Conservation (phyloP, 352 stramenopile genomes). For the Phytophthora pluvialis region DNA sequence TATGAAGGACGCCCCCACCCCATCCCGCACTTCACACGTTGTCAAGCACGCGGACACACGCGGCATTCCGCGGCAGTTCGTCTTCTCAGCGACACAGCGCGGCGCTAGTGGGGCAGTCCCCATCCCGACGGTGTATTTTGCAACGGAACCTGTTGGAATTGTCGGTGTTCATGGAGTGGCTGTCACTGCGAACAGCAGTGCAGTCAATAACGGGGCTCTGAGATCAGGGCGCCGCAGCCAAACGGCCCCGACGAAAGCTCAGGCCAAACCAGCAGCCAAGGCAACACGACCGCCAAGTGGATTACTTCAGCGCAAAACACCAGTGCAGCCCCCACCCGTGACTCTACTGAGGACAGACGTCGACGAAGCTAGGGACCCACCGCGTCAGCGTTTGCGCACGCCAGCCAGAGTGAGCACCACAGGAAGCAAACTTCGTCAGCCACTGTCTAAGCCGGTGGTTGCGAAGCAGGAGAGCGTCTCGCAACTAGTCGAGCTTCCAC, state of each 20-base stretch:
- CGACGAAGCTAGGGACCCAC: neutral
- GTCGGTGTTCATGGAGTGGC: slow-evolving; percentile 14
- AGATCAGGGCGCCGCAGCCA: slow-evolving; percentile 20
- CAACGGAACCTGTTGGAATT: slow-evolving; percentile 2
- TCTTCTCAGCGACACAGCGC: slow-evolving; percentile 48
- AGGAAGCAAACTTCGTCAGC: slow-evolving; percentile 21
- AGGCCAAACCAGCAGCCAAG: slow-evolving; percentile 14
- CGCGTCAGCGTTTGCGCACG: slow-evolving; percentile 15
- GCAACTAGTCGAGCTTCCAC: neutral
- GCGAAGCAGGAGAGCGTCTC: slow-evolving; percentile 1
- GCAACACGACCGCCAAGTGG: slow-evolving; percentile 10
- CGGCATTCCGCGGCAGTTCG: slow-evolving; percentile 75
- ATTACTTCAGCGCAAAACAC: slow-evolving; percentile 6
- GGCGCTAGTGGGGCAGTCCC: slow-evolving; percentile 21
- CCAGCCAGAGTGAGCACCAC: slow-evolving; percentile 15
- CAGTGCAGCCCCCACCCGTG: neutral
- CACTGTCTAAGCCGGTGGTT: neutral
- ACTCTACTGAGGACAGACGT: neutral
- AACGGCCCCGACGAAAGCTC: slow-evolving; percentile 18
- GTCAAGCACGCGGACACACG: slow-evolving; percentile 38
- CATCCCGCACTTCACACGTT: slow-evolving; percentile 20
- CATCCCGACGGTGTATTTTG: slow-evolving; percentile 70
- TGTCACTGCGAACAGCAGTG: neutral
- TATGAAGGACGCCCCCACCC: slow-evolving; percentile 78
- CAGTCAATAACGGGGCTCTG: neutral